phyloP scores from a whole-genome alignment of 2,329 filamentous ascomycete genomes.

The Trichoderma hamatum region DNA sequence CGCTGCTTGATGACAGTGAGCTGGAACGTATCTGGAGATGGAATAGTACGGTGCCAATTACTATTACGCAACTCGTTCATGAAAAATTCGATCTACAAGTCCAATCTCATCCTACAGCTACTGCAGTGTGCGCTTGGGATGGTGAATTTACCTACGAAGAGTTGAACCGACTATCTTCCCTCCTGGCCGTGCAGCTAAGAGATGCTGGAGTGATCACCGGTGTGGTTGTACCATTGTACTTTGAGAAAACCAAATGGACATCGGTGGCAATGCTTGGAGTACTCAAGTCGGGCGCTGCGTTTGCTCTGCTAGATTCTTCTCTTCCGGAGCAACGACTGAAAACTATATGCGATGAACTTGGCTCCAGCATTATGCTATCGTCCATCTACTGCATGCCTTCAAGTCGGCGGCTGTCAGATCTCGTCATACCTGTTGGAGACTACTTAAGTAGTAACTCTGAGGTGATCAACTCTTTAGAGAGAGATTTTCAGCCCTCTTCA shows the following conservation, averaged over 20 bases:
- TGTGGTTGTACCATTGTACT: too few relatives aligned
- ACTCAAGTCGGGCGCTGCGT: slow-evolving; percentile 37
- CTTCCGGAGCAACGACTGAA: background rate
- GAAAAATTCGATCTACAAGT: background rate
- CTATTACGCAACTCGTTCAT: background rate
- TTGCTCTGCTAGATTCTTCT: slow-evolving; percentile 11
- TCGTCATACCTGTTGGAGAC: too few relatives aligned
- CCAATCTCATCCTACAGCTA: background rate
- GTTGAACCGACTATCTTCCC: background rate
- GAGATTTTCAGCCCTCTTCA: too few relatives aligned
- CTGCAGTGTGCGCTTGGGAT: slow-evolving; percentile 8
- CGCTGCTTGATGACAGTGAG: background rate
- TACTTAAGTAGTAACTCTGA: too few relatives aligned
- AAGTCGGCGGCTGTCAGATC: too few relatives aligned
- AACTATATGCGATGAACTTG: background rate
- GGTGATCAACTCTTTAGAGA: too few relatives aligned
- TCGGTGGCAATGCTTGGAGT: slow-evolving; percentile 38
- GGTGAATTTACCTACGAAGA: background rate
- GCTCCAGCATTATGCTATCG: background rate
- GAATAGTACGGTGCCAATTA: background rate
- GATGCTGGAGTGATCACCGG: too few relatives aligned
- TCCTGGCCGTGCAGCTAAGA: too few relatives aligned
- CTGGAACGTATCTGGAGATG: background rate
- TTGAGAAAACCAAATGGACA: slow-evolving; percentile 41
- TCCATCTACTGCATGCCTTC: too few relatives aligned